Percentiles rank a stretch among this genome's conserved stretches.
These are phyloP conservation scores for Biancaea sappan DNA, from an alignment of 306 rosid species.

Conservation along the genomic window DNA sequence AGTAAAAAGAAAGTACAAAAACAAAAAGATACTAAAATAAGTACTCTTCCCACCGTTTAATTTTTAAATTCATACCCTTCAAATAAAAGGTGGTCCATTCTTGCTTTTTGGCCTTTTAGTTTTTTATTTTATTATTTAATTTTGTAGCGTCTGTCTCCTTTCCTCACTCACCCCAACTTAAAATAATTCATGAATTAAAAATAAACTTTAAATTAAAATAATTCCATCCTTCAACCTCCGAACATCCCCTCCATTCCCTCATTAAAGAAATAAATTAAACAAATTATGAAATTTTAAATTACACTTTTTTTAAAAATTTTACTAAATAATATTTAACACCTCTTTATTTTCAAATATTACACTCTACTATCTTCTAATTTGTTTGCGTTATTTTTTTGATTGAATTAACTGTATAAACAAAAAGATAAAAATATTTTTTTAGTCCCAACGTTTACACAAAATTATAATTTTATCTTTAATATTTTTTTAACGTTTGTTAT, in stretches of 20 bases:
- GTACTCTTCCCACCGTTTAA: conserved; percentile 40
- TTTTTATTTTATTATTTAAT: conserved; percentile 32
- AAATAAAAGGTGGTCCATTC: conserved; percentile 30
- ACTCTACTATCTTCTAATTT: too few relatives aligned
- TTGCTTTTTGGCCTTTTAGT: conserved; percentile 18
- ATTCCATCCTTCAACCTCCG: conserved; percentile 31
- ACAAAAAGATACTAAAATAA: conserved; percentile 16
- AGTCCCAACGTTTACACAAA: too few relatives aligned
- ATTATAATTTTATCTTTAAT: too few relatives aligned
- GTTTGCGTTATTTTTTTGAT: too few relatives aligned
- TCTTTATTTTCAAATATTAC: too few relatives aligned
- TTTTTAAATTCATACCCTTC: conserved; percentile 38
- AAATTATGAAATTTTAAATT: neutral
- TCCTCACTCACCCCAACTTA: neutral
- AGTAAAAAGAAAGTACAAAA: conserved; percentile 21
- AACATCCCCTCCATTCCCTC: neutral
- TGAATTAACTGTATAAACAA: too few relatives aligned
- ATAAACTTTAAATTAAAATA: too few relatives aligned
- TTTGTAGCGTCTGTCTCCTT: neutral
- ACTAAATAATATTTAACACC: too few relatives aligned
- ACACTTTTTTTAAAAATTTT: too few relatives aligned
- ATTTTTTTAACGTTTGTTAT: too few relatives aligned
- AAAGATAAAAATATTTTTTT: too few relatives aligned
- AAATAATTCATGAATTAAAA: too few relatives aligned
- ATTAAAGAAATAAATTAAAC: neutral